Evolutionary conservation across 2,329 filamentous ascomycete species (phyloP), one percentile per base, ranked within the genome.

Genomic region (Dactylellina leptospora): DNA sequence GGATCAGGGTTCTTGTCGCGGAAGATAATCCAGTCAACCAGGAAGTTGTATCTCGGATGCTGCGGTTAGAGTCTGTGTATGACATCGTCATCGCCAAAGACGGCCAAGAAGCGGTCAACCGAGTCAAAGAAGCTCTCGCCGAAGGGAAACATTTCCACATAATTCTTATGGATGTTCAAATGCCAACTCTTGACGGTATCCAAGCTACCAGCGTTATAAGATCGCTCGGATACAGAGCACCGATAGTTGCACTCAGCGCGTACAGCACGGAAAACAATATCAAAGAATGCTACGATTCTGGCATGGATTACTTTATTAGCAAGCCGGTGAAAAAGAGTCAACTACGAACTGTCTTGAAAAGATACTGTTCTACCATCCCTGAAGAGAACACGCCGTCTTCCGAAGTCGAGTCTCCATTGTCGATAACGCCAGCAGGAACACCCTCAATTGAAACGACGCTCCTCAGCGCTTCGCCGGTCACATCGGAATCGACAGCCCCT

Each of bases 131-230:
- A 13, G 90, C 88, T 74, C 95, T 96, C 90, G 86, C 88, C 53
- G 85, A 85, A 25, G 85, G 88, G 56, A 83, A 85, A 60, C 85
- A 85, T 1, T 96, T 93, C 78, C 91, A 96, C 75, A 83, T 97
- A 23, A 93, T 97, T 74, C 95, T 96, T 78, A 97, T 96, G 93
- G 93, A 97, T 77, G 89, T 96, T 5, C 91, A 87, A 76, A 97
- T 97, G 93, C 93, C 93, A 2, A 96, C 95, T 74, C 85, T 97
- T 11, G 92, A 96, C 77, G 93, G 93, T 1, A 82, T 97, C 22
- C 89, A 96, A 78, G 93, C 90, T 48, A 96, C 93, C 0, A 86
- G 89, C 8, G 82, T 96, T 30, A 96, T 97, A 76, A 87, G 93
- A 4, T 83, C 92, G 78, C 90, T 93, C 82, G 93, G 93, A 0